Base-by-base conservation (phyloP, 208 protist species). In the Trichomonas gallinae region DNA sequence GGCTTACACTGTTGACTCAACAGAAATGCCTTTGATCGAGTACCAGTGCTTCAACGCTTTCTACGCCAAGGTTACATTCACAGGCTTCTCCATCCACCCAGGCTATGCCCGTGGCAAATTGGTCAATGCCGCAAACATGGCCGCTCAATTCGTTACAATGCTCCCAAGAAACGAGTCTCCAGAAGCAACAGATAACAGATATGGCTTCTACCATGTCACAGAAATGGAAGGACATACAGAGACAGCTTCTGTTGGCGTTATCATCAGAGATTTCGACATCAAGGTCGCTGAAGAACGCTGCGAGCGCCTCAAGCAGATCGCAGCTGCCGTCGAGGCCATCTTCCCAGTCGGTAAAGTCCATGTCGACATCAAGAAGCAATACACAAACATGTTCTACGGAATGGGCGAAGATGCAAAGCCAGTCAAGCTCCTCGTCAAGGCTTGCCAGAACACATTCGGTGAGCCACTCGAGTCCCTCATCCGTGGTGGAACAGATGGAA, bases 401-500 rank as follows among this genome's bases (percentile, higher is more conserved):
- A 34, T 93, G 23, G 13, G 44, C 17, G 4, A 48, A n/a, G n/a
- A 93, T 34, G 13, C 44, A 15, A 40, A 38, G 44, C 40, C 45
- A 34, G 34, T 93, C 26, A 26, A 34, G 6, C 36, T 44, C 31
- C 38, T 89, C 38, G 17, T 17, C 0, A 1, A 44, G 17, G 83
- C 83, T 8, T 46, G 31, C 83, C 34, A 26, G 0, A 89, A 46
- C 17, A 36, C 40, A 26, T 31, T 31, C 17, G 40, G 31, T 26
- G 38, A 89, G 38, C 34, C 83, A 89, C 9, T n/a, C 3, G 38
- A 31, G 38, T 31, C 17, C 0, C 44, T 44, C 15, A 93, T 93
- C 15, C 6, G 87, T 49, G 87, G 87, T 38, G 87, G 87, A 93
- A 93, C 87, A 26, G 87, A 93, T 93, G 87, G 87, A 48, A 58